Evolutionary conservation across 2,329 filamentous ascomycete genomes (phyloP).

Genomic region (Verticillium klebahnii): DNA sequence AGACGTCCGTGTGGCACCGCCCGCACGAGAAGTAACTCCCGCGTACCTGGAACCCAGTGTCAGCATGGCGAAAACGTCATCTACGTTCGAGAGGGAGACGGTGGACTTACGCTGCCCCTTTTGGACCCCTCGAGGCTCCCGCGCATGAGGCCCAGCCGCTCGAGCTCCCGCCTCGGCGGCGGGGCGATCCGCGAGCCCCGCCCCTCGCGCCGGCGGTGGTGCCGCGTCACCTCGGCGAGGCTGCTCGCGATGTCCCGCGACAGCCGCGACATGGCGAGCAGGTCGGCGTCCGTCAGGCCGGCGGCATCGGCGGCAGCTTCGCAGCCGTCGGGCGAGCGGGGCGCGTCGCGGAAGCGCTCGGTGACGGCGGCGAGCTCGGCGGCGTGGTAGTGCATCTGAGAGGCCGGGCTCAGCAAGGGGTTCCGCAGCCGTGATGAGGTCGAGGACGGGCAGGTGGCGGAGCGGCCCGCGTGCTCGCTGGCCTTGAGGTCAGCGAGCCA

Average conservation of each 20-base stretch:
- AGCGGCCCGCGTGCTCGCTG: background rate
- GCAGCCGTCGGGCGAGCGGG: background rate
- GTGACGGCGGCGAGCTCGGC: background rate
- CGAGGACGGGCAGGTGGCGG: background rate
- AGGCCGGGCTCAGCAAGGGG: background rate
- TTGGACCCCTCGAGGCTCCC: background rate
- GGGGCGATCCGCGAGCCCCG: background rate
- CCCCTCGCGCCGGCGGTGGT: background rate
- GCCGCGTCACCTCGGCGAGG: constrained; percentile 3
- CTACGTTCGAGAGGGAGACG: background rate
- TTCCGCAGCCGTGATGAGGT: background rate
- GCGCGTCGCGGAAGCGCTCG: background rate
- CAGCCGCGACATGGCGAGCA: constrained; percentile 7
- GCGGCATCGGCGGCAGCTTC: too few relatives aligned
- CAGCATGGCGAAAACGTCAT: background rate
- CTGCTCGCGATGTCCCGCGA: constrained; percentile 10
- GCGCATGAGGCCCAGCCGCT: background rate
- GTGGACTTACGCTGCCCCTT: background rate
- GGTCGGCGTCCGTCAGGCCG: constrained; percentile 2
- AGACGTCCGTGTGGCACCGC: background rate
- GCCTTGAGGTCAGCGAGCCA: background rate
- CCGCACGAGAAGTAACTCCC: background rate
- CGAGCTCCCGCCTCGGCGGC: background rate
- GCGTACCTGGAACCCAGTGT: background rate
- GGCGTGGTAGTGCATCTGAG: background rate